Percentiles rank a stretch among this genome's conserved stretches.
Conservation (phyloP, 2,329 filamentous ascomycete species). For the Huntiella bhutanensis region DNA sequence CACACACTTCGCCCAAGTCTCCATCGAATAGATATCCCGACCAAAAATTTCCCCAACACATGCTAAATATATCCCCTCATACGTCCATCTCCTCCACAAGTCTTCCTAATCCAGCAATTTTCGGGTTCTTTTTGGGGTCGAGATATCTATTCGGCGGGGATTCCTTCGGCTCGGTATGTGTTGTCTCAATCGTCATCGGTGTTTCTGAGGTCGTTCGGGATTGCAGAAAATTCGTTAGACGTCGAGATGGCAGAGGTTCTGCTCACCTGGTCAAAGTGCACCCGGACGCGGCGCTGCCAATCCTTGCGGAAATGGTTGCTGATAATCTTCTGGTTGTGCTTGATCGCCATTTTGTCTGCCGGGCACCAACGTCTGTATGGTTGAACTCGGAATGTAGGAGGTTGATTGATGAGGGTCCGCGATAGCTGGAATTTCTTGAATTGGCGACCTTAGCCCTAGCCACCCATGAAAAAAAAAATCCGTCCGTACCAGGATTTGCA, state of each 20-base stretch:
- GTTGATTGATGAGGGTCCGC: constrained; percentile 11
- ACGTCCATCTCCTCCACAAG: background rate
- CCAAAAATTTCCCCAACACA: background rate
- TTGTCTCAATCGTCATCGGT: constrained; percentile 6
- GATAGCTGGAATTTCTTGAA: constrained; percentile 12
- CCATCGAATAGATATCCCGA: background rate
- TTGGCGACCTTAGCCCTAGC: constrained; percentile 13
- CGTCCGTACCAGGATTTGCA: constrained; percentile 12
- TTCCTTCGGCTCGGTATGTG: background rate
- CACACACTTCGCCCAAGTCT: too few species aligned
- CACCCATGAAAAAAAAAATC: constrained; percentile 8
- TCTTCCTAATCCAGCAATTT: background rate
- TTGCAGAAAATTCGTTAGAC: constrained; percentile 9
- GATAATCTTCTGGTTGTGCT: constrained; percentile 97
- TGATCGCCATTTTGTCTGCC: constrained; percentile 52
- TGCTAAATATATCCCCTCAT: background rate
- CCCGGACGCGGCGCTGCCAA: constrained; percentile 97
- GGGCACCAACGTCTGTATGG: constrained; percentile 10
- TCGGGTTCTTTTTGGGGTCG: background rate
- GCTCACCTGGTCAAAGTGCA: constrained; percentile 94
- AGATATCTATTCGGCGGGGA: constrained; percentile 1
- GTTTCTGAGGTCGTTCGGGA: constrained; percentile 1
- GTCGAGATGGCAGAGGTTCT: constrained; percentile 9
- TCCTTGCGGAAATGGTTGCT: constrained; percentile 99
- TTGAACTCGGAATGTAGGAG: constrained; percentile 11